These are phyloP conservation scores for Yamadazyma friedrichii DNA, from an alignment of 1,139 yeast species.

Conservation along the genomic window DNA sequence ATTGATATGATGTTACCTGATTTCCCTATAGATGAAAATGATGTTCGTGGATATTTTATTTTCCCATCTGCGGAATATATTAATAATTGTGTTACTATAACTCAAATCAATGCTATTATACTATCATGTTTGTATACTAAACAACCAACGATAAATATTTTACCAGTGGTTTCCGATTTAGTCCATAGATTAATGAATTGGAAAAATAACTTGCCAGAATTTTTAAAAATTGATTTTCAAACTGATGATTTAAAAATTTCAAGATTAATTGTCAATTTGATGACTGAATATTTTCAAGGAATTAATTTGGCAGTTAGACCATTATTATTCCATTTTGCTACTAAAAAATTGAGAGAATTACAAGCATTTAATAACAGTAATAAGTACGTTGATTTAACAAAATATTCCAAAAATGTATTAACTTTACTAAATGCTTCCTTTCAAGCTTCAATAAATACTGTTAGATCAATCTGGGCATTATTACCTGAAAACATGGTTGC, in stretches of 20 bases:
- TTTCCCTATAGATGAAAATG: constrained; percentile 51
- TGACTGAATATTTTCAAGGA: constrained; percentile 87
- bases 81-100: constrained; percentile 75
- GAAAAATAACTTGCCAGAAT: constrained; percentile 65
- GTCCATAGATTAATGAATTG: constrained; percentile 70
- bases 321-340: constrained; percentile 73
- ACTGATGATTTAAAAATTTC: constrained; percentile 56
- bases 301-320: constrained; percentile 83
- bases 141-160: constrained; percentile 70
- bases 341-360: constrained; percentile 59
- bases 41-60: constrained; percentile 55
- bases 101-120: constrained; percentile 76
- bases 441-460: constrained; percentile 80
- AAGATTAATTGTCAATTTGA: constrained; percentile 69
- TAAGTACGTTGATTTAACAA: constrained; percentile 64
- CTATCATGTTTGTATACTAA: constrained; percentile 71
- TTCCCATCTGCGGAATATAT: constrained; percentile 82
- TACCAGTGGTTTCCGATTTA: constrained; percentile 71
- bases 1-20: constrained; percentile 57
- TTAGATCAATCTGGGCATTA: constrained; percentile 70
- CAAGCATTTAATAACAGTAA: constrained; percentile 42
- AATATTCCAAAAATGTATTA: constrained; percentile 66
- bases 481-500: constrained; percentile 79
- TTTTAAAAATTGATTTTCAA: constrained; percentile 63
- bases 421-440: constrained; percentile 75